phyloP scores from a whole-genome alignment of 78 protist species.

The Dictyostelium purpureum region DNA sequence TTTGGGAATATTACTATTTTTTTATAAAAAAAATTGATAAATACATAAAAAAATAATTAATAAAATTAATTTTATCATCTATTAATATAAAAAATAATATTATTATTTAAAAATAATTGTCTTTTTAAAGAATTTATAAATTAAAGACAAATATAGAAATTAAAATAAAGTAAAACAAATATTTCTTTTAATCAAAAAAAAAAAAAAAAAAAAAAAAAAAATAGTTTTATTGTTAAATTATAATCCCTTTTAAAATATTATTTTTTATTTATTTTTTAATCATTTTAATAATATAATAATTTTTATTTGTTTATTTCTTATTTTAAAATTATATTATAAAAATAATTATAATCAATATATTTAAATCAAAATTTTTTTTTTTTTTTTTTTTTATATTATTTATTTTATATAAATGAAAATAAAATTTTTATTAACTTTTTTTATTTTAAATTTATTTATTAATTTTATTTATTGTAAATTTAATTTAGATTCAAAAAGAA shows the following conservation, averaged over 20 bases:
- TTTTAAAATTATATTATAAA: too few species aligned
- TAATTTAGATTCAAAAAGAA: background rate
- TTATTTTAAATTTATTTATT: background rate
- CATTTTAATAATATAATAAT: background rate
- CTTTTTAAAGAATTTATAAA: background rate
- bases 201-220: background rate
- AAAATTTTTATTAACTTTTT: background rate
- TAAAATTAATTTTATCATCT: background rate
- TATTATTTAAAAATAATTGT: background rate
- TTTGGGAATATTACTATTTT: too few species aligned
- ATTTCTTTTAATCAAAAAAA: background rate
- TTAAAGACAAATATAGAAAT: too few species aligned
- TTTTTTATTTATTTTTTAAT: background rate
- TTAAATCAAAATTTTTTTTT: background rate
- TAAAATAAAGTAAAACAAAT: too few species aligned
- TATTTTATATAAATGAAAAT: background rate
- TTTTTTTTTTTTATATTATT: too few species aligned
- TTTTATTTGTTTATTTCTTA: background rate
- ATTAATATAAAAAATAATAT: background rate
- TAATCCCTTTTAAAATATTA: too few species aligned
- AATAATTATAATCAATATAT: too few species aligned
- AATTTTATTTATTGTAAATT: background rate
- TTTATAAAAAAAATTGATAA: too few species aligned
- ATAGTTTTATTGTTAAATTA: background rate
- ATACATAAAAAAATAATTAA: background rate